A percentile compares a stretch with the other conserved stretches of the same genome.
phyloP scores from a whole-genome alignment of 805 yeast genomes.

The Myxozyma nipponensis region DNA sequence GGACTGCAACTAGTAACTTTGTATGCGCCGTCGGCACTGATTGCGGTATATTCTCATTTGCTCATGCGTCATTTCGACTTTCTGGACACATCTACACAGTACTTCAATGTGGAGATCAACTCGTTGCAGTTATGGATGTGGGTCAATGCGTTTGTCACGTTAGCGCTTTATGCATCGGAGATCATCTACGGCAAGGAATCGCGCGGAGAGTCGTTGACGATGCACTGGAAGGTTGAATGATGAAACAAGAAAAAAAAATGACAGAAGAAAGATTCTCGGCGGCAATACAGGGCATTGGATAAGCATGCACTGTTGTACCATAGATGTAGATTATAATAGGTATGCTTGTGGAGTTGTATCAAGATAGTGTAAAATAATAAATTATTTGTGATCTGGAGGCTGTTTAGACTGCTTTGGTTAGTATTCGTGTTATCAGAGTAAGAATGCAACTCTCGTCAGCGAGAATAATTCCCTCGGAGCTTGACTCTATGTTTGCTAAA shows the following conservation, averaged over 20 bases:
- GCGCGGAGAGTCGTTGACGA: conserved; percentile 24
- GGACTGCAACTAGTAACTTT: conserved; percentile 56
- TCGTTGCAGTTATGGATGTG: conserved; percentile 98
- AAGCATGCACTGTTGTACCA: too few species aligned
- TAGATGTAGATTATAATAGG: too few species aligned
- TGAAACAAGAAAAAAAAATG: neutral
- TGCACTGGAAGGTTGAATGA: conserved; percentile 31
- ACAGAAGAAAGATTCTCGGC: too few species aligned
- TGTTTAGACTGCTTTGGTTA: too few species aligned
- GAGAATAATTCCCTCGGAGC: conserved; percentile 33
- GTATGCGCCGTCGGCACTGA: conserved; percentile 88
- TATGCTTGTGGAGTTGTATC: too few species aligned
- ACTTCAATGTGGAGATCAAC: conserved; percentile 40
- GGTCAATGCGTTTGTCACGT: conserved; percentile 80
- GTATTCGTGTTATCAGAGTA: conserved; percentile 18
- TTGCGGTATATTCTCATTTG: conserved; percentile 91
- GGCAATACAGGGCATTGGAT: too few species aligned
- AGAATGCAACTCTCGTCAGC: conserved; percentile 21
- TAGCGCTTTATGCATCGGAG: conserved; percentile 77
- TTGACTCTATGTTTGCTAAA: conserved; percentile 37
- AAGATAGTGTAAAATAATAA: too few species aligned
- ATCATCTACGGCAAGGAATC: conserved; percentile 41
- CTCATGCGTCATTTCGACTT: conserved; percentile 85
- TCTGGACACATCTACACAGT: conserved; percentile 60
- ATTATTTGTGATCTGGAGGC: too few species aligned